Percentiles rank a stretch among this genome's conserved stretches.
phyloP scores from a whole-genome alignment of 2,329 filamentous ascomycete species.

The Davidsoniella virescens region DNA sequence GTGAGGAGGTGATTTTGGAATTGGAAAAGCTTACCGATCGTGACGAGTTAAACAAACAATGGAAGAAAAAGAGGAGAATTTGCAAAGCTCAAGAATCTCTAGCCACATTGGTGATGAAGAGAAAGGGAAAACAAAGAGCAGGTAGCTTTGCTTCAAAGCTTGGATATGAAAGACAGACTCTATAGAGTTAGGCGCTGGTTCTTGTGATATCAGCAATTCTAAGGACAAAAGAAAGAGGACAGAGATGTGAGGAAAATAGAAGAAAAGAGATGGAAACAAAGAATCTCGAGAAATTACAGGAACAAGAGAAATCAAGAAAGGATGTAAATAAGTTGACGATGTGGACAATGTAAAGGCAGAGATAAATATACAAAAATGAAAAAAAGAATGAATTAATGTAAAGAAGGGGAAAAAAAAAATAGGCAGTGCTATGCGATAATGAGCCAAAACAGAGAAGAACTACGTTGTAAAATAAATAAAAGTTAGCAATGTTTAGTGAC shows the following conservation, averaged over 20 bases:
- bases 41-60: too few relatives aligned
- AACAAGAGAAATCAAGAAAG: not conserved
- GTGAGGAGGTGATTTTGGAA: not conserved
- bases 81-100: too few relatives aligned
- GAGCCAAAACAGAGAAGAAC: not conserved
- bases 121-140: not conserved
- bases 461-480: not conserved
- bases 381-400: not conserved
- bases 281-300: conserved; percentile 1
- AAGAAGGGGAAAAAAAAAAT: conserved; percentile 5
- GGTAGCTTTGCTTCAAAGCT: not conserved
- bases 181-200: too few relatives aligned
- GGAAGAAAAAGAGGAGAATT: too few relatives aligned
- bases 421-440: not conserved
- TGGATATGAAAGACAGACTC: too few relatives aligned
- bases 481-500: too few relatives aligned
- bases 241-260: conserved; percentile 2
- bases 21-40: not conserved
- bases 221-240: conserved; percentile 6
- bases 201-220: too few relatives aligned
- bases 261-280: not conserved
- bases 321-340: not conserved
- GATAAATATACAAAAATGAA: conserved; percentile 1
- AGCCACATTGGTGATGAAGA: not conserved
- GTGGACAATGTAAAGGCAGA: not conserved